Percentiles rank a stretch among this genome's conserved stretches.
These are phyloP conservation scores for Sordariomycetes sp. DNA, from an alignment of 2,329 filamentous ascomycete species.

Conservation along the genomic window DNA sequence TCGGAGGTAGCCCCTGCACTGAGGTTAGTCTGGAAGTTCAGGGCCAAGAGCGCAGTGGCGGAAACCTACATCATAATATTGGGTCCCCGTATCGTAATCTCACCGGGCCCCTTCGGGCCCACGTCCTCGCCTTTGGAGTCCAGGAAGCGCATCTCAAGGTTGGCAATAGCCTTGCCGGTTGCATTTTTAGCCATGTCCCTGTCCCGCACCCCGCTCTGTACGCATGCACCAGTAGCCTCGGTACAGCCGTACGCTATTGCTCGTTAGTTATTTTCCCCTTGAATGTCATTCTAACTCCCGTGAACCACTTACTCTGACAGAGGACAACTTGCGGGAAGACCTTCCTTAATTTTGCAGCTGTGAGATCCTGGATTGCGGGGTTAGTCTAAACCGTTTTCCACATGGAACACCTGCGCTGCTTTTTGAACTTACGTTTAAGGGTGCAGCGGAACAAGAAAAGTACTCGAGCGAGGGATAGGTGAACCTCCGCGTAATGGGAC, in stretches of 20 bases:
- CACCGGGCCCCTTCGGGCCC: not conserved
- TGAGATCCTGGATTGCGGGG: not conserved
- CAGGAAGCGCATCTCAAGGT: not conserved
- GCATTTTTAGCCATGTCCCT: not conserved
- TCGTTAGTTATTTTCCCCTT: not conserved
- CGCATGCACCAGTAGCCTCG: not conserved
- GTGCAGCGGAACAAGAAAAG: not conserved
- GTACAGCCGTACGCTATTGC: not conserved
- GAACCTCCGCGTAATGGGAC: not conserved
- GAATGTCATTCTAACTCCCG: not conserved
- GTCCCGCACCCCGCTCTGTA: constrained; percentile 1
- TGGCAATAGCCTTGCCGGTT: not conserved
- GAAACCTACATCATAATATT: constrained; percentile 1
- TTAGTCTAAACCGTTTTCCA: not conserved
- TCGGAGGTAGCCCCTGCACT: not conserved
- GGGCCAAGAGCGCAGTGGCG: not conserved
- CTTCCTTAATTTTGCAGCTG: not conserved
- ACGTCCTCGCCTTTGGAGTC: not conserved
- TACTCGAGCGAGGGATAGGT: not conserved
- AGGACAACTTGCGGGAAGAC: not conserved
- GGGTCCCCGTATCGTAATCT: not conserved
- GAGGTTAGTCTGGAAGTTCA: not conserved
- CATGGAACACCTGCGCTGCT: not conserved
- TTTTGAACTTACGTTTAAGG: not conserved
- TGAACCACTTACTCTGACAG: constrained; percentile 1